A percentile compares a stretch with the other conserved stretches of the same genome.
These are phyloP conservation scores for Wallacemonas rigidus DNA, from an alignment of 208 protist species.

Conservation along the genomic window DNA sequence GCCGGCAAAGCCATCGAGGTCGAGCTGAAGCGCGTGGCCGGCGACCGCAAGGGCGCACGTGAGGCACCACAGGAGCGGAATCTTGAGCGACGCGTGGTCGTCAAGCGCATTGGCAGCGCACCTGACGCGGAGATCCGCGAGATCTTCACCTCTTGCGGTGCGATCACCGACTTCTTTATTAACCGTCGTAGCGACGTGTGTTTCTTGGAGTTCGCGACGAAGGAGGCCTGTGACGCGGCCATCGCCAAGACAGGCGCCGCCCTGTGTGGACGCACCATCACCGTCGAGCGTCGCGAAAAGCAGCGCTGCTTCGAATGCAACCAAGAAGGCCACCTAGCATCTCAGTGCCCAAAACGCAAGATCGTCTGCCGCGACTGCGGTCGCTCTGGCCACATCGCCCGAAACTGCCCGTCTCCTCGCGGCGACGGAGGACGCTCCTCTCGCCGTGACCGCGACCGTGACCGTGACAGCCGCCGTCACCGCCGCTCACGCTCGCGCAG, in stretches of 20 bases:
- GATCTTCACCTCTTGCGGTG: slow-evolving; percentile 57
- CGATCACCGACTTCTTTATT: slow-evolving; percentile 53
- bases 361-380: slow-evolving; percentile 50
- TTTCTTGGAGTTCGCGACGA: slow-evolving; percentile 62
- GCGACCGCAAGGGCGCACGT: slow-evolving; percentile 15
- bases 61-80: slow-evolving; percentile 1
- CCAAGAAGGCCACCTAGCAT: slow-evolving; percentile 61
- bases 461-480: slow-evolving; percentile 20
- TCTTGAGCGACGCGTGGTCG: slow-evolving; percentile 49
- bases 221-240: slow-evolving; percentile 37
- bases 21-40: slow-evolving; percentile 33
- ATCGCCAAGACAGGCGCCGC: slow-evolving; percentile 45
- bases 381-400: slow-evolving; percentile 42
- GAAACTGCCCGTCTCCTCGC: slow-evolving; percentile 37
- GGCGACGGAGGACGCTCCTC: slow-evolving; percentile 9
- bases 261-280: slow-evolving; percentile 34
- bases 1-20: slow-evolving; percentile 42
- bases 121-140: slow-evolving; percentile 43
- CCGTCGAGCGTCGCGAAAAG: slow-evolving; percentile 47
- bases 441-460: slow-evolving; percentile 4
- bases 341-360: slow-evolving; percentile 39
- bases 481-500: slow-evolving; percentile 11
- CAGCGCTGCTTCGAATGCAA: slow-evolving; percentile 72
- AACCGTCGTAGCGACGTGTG: slow-evolving; percentile 41
- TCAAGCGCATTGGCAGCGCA: slow-evolving; percentile 39